Evolutionary conservation across 768 basidiomycete genomes (phyloP).

Genomic region (Suillus placidus): DNA sequence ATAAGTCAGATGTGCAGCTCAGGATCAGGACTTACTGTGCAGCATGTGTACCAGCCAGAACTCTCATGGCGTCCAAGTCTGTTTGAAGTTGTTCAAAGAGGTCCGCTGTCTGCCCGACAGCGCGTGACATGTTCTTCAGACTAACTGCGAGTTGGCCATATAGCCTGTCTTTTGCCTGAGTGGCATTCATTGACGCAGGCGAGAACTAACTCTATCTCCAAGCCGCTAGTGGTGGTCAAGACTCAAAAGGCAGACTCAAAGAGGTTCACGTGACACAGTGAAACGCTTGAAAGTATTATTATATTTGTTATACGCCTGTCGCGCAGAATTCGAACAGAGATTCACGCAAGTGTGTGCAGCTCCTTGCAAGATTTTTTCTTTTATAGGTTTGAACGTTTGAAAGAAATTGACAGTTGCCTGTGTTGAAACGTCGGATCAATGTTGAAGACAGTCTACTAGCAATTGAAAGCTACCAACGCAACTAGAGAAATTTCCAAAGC

Average conservation of each 20-base stretch:
- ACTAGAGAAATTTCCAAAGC: not conserved
- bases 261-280: not conserved
- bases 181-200: conserved; percentile 49
- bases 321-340: not conserved
- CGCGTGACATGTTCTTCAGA: conserved; percentile 66
- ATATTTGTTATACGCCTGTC: no score
- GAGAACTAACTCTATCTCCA: not conserved
- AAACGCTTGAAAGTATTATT: no score
- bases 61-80: conserved; percentile 78
- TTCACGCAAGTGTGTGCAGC: not conserved
- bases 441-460: not conserved
- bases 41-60: conserved; percentile 76
- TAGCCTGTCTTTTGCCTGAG: conserved; percentile 78
- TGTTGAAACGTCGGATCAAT: not conserved
- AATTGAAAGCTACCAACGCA: not conserved
- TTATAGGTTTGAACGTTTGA: not conserved
- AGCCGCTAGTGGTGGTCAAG: not conserved
- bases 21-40: conserved; percentile 63
- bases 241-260: not conserved
- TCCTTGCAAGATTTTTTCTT: not conserved
- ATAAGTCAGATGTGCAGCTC: conserved; percentile 1
- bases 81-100: conserved; percentile 76
- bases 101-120: conserved; percentile 72
- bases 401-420: not conserved
- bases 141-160: conserved; percentile 76